Evolutionary conservation across 441 rosid species (phyloP), one percentile per base, ranked within the genome.

Genomic region (Oxalis stricta): DNA sequence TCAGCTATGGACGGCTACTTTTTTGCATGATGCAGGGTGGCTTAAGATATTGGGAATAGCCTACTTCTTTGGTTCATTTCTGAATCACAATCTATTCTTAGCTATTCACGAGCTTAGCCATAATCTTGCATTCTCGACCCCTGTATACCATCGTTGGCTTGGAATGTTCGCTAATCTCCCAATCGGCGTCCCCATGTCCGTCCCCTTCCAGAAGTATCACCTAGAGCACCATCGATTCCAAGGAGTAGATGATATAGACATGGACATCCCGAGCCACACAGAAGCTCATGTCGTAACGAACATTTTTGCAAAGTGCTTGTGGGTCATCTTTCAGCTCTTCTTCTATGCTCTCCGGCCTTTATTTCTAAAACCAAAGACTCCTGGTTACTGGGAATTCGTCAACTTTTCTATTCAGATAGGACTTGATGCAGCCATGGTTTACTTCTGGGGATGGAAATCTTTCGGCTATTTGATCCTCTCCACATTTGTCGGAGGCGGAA

Each of bases 101-200:
- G 97, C 95, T 31, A 84, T 84, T 55, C 97, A 87, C 41, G 97
- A 87, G 63, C 70, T 84, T 36, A 76, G 93, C 68, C 97, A 87
- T 72, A 87, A 84, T 45, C 89, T 87, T 0, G 93, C 97, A 18
- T 87, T 84, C 71, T 79, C 79, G 2, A 75, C 79, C 40, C 89
- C 97, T 3, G 69, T 64, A 53, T 69, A 66, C 65, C 84, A 88
- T 59, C 73, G 82, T 10, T 84, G 85, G 76, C 91, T 88, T 20
- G 93, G 93, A 18, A 82, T 88, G n/a, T 75, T 88, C 11, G 95
- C 95, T 2, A 84, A 88, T 48, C 84, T 84, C 37, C 97, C 95
- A 18, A 66, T 88, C 3, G 97, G 95, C 6, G 85, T 84, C 11
- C 93, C 95, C 21, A 88, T 87, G 93, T 77, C 93, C 0, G 68